Evolutionary conservation across 352 stramenopile genomes (phyloP).

Genomic region (Globisporangium alternatum): DNA sequence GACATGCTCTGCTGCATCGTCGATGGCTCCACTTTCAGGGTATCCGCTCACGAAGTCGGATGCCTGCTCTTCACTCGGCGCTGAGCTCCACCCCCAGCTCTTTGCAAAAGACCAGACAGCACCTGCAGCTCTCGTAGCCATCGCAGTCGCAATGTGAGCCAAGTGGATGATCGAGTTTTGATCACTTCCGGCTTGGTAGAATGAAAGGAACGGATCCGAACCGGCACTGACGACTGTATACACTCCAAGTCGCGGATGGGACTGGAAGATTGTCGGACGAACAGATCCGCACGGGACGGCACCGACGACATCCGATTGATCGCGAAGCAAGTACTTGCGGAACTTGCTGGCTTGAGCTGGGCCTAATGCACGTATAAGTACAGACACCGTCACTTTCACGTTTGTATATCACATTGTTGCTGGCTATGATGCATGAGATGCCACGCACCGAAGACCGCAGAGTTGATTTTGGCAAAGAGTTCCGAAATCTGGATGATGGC

Average conservation of each 20-base stretch:
- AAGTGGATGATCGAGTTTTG: constrained; percentile 87
- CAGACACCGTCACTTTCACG: background rate
- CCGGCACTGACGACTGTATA: constrained; percentile 74
- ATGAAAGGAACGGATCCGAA: constrained; percentile 64
- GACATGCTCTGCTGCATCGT: constrained; percentile 68
- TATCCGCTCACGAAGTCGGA: constrained; percentile 1
- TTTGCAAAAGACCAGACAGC: constrained; percentile 83
- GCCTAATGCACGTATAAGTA: constrained; percentile 19
- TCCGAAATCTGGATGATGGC: constrained; percentile 74
- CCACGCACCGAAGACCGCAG: constrained; percentile 47
- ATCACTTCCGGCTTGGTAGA: constrained; percentile 83
- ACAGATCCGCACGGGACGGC: constrained; percentile 61
- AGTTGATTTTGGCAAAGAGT: constrained; percentile 44
- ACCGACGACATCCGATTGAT: constrained; percentile 61
- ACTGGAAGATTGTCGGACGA: constrained; percentile 79
- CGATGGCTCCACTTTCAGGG: constrained; percentile 29
- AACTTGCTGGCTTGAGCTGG: constrained; percentile 75
- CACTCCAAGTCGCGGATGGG: constrained; percentile 65
- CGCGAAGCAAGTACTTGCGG: constrained; percentile 73
- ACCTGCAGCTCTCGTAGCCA: constrained; percentile 67
- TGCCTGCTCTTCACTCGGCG: constrained; percentile 12
- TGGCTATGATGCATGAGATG: background rate
- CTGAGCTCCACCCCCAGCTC: constrained; percentile 69
- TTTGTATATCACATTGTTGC: background rate
- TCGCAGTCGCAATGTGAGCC: constrained; percentile 79